Evolutionary conservation across 208 protist species (phyloP).

Genomic region (Trypanosoma grayi): DNA sequence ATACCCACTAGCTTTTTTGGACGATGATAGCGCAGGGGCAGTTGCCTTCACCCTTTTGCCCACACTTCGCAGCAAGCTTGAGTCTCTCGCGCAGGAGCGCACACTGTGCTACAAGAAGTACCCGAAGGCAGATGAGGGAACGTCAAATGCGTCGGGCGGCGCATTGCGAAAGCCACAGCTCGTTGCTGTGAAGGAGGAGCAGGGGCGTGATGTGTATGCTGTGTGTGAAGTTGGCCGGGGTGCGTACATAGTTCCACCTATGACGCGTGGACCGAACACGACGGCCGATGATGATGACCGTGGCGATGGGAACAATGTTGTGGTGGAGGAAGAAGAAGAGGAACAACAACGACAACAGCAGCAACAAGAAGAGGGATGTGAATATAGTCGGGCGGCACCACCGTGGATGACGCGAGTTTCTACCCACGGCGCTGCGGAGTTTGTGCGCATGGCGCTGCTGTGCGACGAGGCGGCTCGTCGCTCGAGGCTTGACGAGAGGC

Average conservation of each 20-base stretch:
- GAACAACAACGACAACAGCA: background rate
- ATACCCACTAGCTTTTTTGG: slow-evolving; percentile 49
- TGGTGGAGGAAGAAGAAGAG: background rate
- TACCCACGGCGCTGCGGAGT: slow-evolving; percentile 5
- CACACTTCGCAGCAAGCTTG: slow-evolving; percentile 22
- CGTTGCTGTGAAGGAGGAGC: slow-evolving; percentile 1
- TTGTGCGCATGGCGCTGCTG: slow-evolving; percentile 20
- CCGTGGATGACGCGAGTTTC: background rate
- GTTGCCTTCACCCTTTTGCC: slow-evolving; percentile 25
- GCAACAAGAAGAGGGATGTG: background rate
- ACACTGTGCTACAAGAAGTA: slow-evolving; percentile 3
- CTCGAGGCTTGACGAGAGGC: slow-evolving; percentile 5
- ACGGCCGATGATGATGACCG: background rate
- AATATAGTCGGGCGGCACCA: background rate
- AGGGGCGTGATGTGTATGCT: background rate
- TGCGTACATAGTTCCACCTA: slow-evolving; percentile 11
- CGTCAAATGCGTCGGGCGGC: background rate
- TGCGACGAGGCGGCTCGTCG: background rate
- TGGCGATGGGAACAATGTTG: background rate
- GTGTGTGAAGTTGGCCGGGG: slow-evolving; percentile 4
- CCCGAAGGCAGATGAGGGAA: background rate
- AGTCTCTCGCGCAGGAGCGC: slow-evolving; percentile 1
- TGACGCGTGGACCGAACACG: background rate
- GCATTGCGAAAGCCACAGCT: background rate
- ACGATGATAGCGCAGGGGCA: slow-evolving; percentile 26